Percentiles rank a stretch among this genome's conserved stretches.
These are phyloP conservation scores for Clarireedia monteithiana DNA, from an alignment of 2,329 filamentous ascomycete genomes.

Conservation along the genomic window DNA sequence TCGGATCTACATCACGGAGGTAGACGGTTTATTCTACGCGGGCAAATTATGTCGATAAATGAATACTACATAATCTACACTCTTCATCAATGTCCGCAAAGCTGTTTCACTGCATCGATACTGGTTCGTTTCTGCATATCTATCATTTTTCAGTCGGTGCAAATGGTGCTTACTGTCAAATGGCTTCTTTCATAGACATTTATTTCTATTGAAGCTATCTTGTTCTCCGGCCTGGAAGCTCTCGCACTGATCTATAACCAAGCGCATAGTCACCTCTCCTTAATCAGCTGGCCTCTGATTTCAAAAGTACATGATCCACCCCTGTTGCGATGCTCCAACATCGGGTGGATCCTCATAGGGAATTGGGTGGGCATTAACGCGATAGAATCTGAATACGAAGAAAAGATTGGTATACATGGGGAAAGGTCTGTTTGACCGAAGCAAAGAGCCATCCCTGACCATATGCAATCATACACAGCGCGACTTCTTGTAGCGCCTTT, in stretches of 20 bases:
- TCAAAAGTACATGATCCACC: slow-evolving; percentile 8
- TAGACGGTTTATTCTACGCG: slow-evolving; percentile 24
- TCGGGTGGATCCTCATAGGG: not conserved
- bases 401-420: slow-evolving; percentile 9
- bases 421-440: slow-evolving; percentile 1
- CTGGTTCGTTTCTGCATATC: not conserved
- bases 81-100: too few species aligned
- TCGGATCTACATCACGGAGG: slow-evolving; percentile 59
- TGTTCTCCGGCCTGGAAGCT: not conserved
- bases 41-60: not conserved
- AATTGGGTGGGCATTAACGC: not conserved
- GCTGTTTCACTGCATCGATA: not conserved
- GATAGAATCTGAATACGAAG: slow-evolving; percentile 1
- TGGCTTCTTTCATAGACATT: slow-evolving; percentile 1
- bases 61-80: not conserved
- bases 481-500: not conserved
- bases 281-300: not conserved
- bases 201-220: slow-evolving; percentile 8
- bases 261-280: not conserved
- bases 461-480: slow-evolving; percentile 28
- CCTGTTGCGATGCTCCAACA: not conserved
- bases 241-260: slow-evolving; percentile 3
- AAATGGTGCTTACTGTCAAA: not conserved
- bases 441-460: slow-evolving; percentile 15
- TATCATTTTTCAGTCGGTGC: not conserved